A percentile compares a stretch with the other conserved stretches of the same genome.
phyloP scores from a whole-genome alignment of 148 eudicot species.

The Fagopyrum tataricum region DNA sequence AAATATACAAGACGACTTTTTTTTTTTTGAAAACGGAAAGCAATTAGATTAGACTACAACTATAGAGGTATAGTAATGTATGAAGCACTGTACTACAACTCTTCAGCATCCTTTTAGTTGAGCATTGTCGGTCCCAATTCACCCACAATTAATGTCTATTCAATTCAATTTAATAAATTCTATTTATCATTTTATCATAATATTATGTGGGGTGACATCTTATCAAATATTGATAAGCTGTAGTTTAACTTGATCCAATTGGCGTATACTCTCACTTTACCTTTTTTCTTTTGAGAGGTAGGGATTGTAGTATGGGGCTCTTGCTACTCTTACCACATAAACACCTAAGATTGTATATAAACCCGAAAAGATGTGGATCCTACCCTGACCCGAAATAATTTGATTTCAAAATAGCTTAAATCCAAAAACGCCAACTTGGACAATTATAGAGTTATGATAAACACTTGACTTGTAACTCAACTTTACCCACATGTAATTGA shows the following conservation, averaged over 20 bases:
- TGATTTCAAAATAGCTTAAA: background rate
- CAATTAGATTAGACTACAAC: no score
- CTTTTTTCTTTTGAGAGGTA: background rate
- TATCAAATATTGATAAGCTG: background rate
- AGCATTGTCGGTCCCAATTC: slow-evolving; percentile 5
- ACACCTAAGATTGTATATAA: background rate
- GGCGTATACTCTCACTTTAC: background rate
- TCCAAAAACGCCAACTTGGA: background rate
- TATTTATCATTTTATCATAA: background rate
- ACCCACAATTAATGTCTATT: background rate
- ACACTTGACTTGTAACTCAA: background rate
- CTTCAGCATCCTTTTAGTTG: slow-evolving; percentile 1
- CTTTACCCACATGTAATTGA: background rate
- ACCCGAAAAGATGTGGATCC: background rate
- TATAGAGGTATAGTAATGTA: background rate
- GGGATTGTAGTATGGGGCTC: no score
- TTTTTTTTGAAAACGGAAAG: no score
- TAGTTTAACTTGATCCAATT: background rate
- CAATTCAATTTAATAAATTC: background rate
- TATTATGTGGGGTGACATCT: background rate
- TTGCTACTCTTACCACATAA: background rate
- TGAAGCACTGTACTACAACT: background rate
- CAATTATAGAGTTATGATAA: background rate
- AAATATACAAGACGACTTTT: no score
- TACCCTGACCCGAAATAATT: background rate